Evolutionary conservation across 2,329 filamentous ascomycete genomes (phyloP).

Genomic region (Xylariaceae sp.): DNA sequence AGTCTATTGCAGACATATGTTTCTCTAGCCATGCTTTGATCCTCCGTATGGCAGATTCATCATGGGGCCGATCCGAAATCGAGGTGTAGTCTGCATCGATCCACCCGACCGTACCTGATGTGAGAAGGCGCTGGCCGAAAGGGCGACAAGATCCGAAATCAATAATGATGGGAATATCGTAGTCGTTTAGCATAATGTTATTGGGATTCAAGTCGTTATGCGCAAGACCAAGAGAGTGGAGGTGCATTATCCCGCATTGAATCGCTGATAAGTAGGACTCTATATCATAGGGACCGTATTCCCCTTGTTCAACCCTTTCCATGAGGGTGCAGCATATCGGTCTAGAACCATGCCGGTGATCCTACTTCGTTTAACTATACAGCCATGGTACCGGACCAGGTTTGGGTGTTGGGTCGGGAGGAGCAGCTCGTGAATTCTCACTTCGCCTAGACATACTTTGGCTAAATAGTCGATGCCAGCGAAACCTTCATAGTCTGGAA

Average conservation of each 20-base stretch:
- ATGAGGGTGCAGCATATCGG: slow-evolving; percentile 11
- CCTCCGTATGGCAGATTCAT: no score
- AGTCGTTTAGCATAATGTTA: slow-evolving; percentile 14
- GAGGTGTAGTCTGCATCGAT: no score
- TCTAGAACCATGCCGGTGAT: slow-evolving; percentile 13
- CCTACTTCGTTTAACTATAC: slow-evolving; percentile 10
- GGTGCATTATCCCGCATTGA: slow-evolving; percentile 13
- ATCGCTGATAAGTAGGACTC: slow-evolving; percentile 14
- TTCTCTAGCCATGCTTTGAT: no score
- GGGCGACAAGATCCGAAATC: slow-evolving; percentile 18
- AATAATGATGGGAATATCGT: slow-evolving; percentile 16
- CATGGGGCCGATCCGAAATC: no score
- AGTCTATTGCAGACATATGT: no score
- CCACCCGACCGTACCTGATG: slow-evolving; percentile 15
- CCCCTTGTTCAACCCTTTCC: slow-evolving; percentile 13
- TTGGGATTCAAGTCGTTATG: slow-evolving; percentile 18
- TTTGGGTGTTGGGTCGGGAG: slow-evolving; percentile 16
- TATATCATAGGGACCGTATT: slow-evolving; percentile 8
- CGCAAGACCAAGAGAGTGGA: slow-evolving; percentile 13
- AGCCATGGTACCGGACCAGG: slow-evolving; percentile 17
- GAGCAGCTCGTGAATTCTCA: slow-evolving; percentile 14
- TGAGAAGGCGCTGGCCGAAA: slow-evolving; percentile 10
- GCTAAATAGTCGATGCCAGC: slow-evolving; percentile 6
- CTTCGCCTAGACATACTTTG: slow-evolving; percentile 16
- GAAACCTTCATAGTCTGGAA: slow-evolving; percentile 12